Evolutionary conservation across 2,329 filamentous ascomycete species (phyloP).

Genomic region (Aspergillus sojae): DNA sequence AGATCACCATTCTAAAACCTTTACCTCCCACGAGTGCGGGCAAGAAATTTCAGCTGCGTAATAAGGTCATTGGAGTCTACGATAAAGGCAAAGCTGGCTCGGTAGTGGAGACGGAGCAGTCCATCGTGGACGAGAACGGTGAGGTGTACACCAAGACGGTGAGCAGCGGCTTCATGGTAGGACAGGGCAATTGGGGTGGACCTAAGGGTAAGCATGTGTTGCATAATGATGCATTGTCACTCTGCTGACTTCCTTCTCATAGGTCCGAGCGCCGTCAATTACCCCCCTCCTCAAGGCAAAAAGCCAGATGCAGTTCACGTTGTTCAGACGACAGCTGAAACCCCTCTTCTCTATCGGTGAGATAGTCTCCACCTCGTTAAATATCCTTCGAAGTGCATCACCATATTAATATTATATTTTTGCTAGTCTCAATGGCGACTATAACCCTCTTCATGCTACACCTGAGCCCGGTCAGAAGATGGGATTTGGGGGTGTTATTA

Average conservation of each 20-base stretch:
- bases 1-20: conserved; percentile 74
- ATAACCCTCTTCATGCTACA: conserved; percentile 88
- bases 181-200: conserved; percentile 81
- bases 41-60: conserved; percentile 72
- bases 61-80: conserved; percentile 80
- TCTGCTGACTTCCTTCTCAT: conserved; percentile 1
- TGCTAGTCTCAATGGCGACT: conserved; percentile 80
- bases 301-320: conserved; percentile 70
- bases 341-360: conserved; percentile 72
- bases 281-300: conserved; percentile 72
- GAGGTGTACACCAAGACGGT: conserved; percentile 73
- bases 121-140: conserved; percentile 71
- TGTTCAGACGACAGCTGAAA: conserved; percentile 71
- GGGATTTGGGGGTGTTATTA: conserved; percentile 87
- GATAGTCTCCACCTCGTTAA: conserved; percentile 8
- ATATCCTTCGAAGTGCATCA: no score
- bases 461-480: conserved; percentile 84
- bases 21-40: conserved; percentile 73
- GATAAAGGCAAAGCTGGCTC: conserved; percentile 85
- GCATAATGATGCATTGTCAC: not conserved
- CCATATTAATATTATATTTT: conserved; percentile 15
- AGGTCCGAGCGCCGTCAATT: conserved; percentile 73
- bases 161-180: conserved; percentile 76
- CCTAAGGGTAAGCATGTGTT: conserved; percentile 67
- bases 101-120: conserved; percentile 77